Conservation (phyloP, 768 basidiomycete genomes). For the Pilatotrama ljubarskyi region DNA sequence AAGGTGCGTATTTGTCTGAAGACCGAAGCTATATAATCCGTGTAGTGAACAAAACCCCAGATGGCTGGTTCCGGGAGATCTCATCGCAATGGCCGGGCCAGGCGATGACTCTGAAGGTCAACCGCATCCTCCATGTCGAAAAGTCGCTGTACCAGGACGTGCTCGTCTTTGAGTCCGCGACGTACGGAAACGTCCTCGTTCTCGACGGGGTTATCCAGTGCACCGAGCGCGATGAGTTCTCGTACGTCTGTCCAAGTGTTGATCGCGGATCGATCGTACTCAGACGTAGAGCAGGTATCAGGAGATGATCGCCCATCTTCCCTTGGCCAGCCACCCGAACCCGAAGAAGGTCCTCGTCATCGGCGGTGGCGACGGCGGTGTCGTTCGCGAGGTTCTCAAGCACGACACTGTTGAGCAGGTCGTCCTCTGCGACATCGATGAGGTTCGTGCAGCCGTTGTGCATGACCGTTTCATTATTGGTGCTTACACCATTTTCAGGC, state of each 20-base stretch:
- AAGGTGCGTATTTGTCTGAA: slow-evolving; percentile 20
- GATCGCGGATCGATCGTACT: slow-evolving; percentile 1
- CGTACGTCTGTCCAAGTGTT: slow-evolving; percentile 54
- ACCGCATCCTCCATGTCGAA: slow-evolving; percentile 92
- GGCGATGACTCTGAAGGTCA: slow-evolving; percentile 96
- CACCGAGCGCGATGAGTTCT: slow-evolving; percentile 98
- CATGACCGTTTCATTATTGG: background rate
- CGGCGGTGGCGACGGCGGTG: slow-evolving; percentile 97
- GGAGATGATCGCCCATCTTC: slow-evolving; percentile 98
- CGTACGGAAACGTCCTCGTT: slow-evolving; percentile 95
- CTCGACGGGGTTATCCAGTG: slow-evolving; percentile 96
- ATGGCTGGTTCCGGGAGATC: slow-evolving; percentile 97
- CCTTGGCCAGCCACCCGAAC: slow-evolving; percentile 94
- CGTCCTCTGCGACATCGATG: slow-evolving; percentile 97
- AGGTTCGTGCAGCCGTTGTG: slow-evolving; percentile 46
- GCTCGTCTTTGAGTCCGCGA: slow-evolving; percentile 94
- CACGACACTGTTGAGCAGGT: slow-evolving; percentile 89
- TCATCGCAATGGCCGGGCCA: slow-evolving; percentile 97
- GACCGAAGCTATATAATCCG: too few relatives aligned
- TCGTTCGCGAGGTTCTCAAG: slow-evolving; percentile 96
- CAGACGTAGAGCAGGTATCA: slow-evolving; percentile 68
- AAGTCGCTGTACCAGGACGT: slow-evolving; percentile 95
- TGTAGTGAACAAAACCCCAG: slow-evolving; percentile 34
- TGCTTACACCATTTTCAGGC: slow-evolving; percentile 50
- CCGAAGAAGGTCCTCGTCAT: slow-evolving; percentile 96